Conservation (phyloP, 257 asterid genomes). For the Linaria vulgaris region DNA sequence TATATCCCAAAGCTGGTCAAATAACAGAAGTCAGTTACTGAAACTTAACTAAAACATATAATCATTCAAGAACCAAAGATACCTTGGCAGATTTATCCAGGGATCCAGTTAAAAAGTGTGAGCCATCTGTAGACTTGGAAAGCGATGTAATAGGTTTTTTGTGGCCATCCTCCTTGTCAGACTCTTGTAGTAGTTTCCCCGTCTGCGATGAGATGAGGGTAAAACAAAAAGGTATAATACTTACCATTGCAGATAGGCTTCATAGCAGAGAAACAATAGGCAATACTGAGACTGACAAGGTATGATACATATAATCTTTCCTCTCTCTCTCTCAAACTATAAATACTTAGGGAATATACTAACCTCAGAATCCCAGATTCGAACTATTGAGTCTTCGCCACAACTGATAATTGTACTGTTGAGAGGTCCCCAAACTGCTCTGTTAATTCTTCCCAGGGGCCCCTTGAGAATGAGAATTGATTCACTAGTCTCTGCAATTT, state of each 20-base stretch:
- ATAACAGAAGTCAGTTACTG: constrained; percentile 17
- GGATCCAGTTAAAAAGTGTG: constrained; percentile 87
- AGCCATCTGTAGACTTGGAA: constrained; percentile 64
- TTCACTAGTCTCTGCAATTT: constrained; percentile 61
- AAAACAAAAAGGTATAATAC: not conserved
- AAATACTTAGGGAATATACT: constrained; percentile 12
- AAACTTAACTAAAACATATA: not conserved
- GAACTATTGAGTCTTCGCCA: constrained; percentile 81
- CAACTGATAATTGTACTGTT: constrained; percentile 79
- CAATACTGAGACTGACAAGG: too few species aligned
- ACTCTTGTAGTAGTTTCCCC: constrained; percentile 66
- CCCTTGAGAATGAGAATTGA: constrained; percentile 70
- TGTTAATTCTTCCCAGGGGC: constrained; percentile 79
- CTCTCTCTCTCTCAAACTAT: too few species aligned
- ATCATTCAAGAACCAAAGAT: not conserved
- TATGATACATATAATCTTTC: too few species aligned
- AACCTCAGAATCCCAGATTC: constrained; percentile 95
- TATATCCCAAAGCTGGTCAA: constrained; percentile 84
- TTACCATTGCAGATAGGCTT: too few species aligned
- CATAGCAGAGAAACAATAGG: not conserved
- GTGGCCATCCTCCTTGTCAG: constrained; percentile 77
- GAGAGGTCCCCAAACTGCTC: constrained; percentile 98
- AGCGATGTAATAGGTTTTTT: constrained; percentile 77
- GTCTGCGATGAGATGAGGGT: constrained; percentile 57
- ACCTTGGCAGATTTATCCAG: constrained; percentile 95